phyloP scores from a whole-genome alignment of 1,139 yeast species.

The Keqinozyma sinolaborantium region DNA sequence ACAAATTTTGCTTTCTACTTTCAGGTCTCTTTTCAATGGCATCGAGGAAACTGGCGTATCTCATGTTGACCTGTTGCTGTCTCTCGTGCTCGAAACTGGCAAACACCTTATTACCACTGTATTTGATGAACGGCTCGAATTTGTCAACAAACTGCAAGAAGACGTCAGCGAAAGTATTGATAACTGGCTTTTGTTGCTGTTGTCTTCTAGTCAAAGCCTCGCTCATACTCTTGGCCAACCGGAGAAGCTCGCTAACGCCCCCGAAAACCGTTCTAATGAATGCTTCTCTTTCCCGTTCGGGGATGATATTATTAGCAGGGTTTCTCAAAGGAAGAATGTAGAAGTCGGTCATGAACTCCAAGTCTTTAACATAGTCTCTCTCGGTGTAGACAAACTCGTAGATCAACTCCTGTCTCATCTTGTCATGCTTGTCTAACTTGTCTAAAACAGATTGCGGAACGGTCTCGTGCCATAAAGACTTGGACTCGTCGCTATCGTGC shows the following conservation, averaged over 20 bases:
- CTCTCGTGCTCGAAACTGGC: slow-evolving; percentile 96
- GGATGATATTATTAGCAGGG: slow-evolving; percentile 71
- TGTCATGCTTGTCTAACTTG: slow-evolving; percentile 76
- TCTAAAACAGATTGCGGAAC: slow-evolving; percentile 82
- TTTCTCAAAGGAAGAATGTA: slow-evolving; percentile 90
- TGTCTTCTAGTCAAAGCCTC: slow-evolving; percentile 90
- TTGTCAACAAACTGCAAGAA: slow-evolving; percentile 79
- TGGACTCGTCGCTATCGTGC: slow-evolving; percentile 75
- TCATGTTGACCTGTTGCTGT: slow-evolving; percentile 85
- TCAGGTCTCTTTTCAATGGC: slow-evolving; percentile 89
- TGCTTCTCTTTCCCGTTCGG: slow-evolving; percentile 84
- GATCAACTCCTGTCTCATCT: slow-evolving; percentile 91
- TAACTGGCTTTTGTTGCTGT: slow-evolving; percentile 77
- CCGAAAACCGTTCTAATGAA: slow-evolving; percentile 91
- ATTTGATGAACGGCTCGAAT: slow-evolving; percentile 88
- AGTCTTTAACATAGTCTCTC: slow-evolving; percentile 90
- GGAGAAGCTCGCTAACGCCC: slow-evolving; percentile 81
- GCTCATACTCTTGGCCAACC: slow-evolving; percentile 78
- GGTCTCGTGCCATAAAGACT: slow-evolving; percentile 91
- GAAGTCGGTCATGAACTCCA: slow-evolving; percentile 89
- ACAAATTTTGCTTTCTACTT: slow-evolving; percentile 84
- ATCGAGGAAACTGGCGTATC: slow-evolving; percentile 88
- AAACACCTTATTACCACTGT: slow-evolving; percentile 95
- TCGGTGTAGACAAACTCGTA: slow-evolving; percentile 94
- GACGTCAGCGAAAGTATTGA: slow-evolving; percentile 82